phyloP scores from a whole-genome alignment of 768 basidiomycete species.

The Suillus weaverae region DNA sequence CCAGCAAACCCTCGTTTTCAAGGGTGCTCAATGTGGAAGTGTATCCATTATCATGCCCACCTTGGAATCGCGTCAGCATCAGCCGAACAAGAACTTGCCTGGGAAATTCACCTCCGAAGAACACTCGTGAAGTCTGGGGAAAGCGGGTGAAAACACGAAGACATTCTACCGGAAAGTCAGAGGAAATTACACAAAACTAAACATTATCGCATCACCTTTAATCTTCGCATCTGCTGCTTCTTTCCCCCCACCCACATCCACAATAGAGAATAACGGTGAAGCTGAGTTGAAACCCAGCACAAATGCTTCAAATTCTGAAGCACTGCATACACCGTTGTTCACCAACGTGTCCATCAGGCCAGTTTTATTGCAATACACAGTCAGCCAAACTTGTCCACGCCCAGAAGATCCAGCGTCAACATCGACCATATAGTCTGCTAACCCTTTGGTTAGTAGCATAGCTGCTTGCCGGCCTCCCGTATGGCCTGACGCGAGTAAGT shows the following conservation, averaged over 20 bases:
- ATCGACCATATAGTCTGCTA: constrained; percentile 33
- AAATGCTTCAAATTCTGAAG: constrained; percentile 38
- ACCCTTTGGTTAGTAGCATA: constrained; percentile 34
- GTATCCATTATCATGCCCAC: constrained; percentile 45
- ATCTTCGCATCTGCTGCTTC: constrained; percentile 45
- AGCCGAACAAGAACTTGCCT: background rate
- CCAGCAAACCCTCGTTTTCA: constrained; percentile 37
- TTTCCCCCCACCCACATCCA: constrained; percentile 44
- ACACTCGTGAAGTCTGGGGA: constrained; percentile 40
- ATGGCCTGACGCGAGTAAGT: constrained; percentile 32
- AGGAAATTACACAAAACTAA: background rate
- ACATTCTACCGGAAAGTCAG: constrained; percentile 32
- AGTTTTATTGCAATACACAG: constrained; percentile 38
- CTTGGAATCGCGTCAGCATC: constrained; percentile 10
- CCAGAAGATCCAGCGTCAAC: constrained; percentile 23
- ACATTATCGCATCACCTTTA: constrained; percentile 28
- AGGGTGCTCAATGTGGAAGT: constrained; percentile 37
- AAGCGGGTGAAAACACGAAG: constrained; percentile 59
- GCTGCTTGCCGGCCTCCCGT: constrained; percentile 39
- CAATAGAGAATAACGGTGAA: constrained; percentile 40
- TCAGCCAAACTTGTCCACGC: constrained; percentile 37
- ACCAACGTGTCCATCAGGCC: constrained; percentile 35
- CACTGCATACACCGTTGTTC: constrained; percentile 30
- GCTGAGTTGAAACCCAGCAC: constrained; percentile 41
- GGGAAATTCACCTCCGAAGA: constrained; percentile 36